Evolutionary conservation across 1,284 basidiomycete species (phyloP).

Genomic region (Ustilago curta): DNA sequence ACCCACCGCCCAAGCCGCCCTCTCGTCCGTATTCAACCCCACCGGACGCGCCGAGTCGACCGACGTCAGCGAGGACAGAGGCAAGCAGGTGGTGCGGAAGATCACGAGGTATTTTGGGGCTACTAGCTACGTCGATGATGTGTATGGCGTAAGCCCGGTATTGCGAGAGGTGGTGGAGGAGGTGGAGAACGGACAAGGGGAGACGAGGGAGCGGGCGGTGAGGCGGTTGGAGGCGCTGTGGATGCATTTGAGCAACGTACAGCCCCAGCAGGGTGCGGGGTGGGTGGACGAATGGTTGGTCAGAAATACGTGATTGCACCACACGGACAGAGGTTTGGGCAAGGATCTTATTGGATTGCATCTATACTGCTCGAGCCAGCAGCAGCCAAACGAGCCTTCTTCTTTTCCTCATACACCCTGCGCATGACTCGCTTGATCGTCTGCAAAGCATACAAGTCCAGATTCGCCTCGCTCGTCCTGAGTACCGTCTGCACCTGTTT

Average conservation of each 20-base stretch:
- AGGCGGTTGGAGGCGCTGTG: constrained; percentile 24
- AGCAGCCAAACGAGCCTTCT: constrained; percentile 23
- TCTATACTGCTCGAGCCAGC: not conserved
- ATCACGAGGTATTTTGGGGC: constrained; percentile 32
- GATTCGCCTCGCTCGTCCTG: constrained; percentile 50
- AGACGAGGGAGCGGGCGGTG: constrained; percentile 20
- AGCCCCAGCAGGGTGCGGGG: constrained; percentile 6
- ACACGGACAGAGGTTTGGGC: not conserved
- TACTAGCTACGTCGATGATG: constrained; percentile 32
- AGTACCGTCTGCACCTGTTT: constrained; percentile 59
- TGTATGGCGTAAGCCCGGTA: constrained; percentile 24
- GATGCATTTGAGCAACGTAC: constrained; percentile 28
- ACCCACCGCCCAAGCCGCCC: constrained; percentile 23
- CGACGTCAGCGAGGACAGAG: constrained; percentile 3
- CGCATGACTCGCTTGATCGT: constrained; percentile 41
- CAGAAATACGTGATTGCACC: constrained; percentile 16
- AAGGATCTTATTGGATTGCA: not conserved
- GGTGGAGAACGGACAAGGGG: constrained; percentile 12
- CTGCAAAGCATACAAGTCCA: constrained; percentile 49
- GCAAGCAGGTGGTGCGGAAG: constrained; percentile 16
- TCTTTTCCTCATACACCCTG: constrained; percentile 47
- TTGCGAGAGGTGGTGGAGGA: constrained; percentile 35
- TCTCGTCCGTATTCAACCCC: constrained; percentile 17
- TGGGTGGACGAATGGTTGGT: constrained; percentile 46
- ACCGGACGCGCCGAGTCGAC: constrained; percentile 10